A percentile compares a stretch with the other conserved stretches of the same genome.
These are phyloP conservation scores for Pyrrhoderma lamaoense DNA, from an alignment of 1,284 basidiomycete genomes.

Conservation along the genomic window DNA sequence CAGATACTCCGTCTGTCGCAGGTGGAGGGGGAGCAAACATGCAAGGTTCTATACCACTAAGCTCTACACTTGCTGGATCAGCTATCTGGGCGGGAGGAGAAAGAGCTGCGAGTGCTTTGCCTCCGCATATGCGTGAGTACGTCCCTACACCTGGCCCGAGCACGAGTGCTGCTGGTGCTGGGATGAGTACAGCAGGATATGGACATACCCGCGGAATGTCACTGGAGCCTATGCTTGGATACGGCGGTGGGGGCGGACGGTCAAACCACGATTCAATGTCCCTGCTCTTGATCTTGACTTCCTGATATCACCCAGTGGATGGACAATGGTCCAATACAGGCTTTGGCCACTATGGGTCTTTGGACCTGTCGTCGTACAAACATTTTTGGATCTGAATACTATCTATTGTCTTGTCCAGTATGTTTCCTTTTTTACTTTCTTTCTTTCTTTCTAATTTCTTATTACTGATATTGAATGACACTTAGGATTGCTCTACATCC, in stretches of 20 bases:
- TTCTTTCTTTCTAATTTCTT: background rate
- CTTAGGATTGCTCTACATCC: conserved; percentile 61
- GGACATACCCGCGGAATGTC: conserved; percentile 1
- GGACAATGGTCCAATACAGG: conserved; percentile 7
- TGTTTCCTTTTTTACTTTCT: conserved; percentile 29
- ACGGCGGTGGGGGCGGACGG: background rate
- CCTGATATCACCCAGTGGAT: conserved; percentile 42
- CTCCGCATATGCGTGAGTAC: conserved; percentile 27
- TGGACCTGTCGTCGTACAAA: conserved; percentile 64
- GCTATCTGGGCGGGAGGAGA: too few relatives aligned
- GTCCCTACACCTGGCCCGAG: conserved; percentile 2
- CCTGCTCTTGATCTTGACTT: conserved; percentile 58
- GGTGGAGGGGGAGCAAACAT: too few relatives aligned
- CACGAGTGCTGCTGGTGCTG: too few relatives aligned
- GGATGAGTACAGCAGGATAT: too few relatives aligned
- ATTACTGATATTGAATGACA: background rate
- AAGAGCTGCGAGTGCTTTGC: conserved; percentile 25
- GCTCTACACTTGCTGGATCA: conserved; percentile 3
- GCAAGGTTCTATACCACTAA: conserved; percentile 14
- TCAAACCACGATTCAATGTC: conserved; percentile 57
- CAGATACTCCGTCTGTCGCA: too few relatives aligned
- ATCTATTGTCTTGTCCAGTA: conserved; percentile 71
- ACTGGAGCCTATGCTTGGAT: background rate
- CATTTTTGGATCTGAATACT: conserved; percentile 76
- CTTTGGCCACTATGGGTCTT: conserved; percentile 61